These are phyloP conservation scores for Marasmius tenuissimus DNA, from an alignment of 1,284 basidiomycete genomes.

Conservation along the genomic window DNA sequence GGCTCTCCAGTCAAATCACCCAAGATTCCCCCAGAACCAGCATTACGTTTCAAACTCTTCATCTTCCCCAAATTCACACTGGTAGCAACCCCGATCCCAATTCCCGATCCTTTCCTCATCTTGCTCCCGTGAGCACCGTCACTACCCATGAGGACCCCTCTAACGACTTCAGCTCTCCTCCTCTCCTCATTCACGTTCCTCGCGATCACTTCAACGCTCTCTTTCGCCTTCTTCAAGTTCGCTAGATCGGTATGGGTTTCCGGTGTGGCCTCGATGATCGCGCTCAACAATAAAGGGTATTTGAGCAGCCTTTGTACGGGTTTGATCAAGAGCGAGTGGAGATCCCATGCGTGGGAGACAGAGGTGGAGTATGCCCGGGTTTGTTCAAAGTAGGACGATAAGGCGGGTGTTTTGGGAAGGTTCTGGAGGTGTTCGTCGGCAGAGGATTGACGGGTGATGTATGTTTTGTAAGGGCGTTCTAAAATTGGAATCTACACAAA, in stretches of 20 bases:
- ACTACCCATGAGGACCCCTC: constrained; percentile 53
- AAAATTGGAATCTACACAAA: constrained; percentile 67
- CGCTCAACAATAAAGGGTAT: constrained; percentile 83
- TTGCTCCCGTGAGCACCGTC: constrained; percentile 20
- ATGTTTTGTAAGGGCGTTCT: constrained; percentile 78
- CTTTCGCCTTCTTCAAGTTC: constrained; percentile 63
- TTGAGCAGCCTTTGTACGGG: constrained; percentile 92
- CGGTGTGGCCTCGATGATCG: constrained; percentile 81
- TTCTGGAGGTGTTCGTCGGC: constrained; percentile 71
- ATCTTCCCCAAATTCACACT: constrained; percentile 60
- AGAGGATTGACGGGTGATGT: constrained; percentile 84
- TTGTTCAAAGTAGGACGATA: constrained; percentile 66
- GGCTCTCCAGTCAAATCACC: no score
- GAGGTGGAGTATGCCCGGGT: constrained; percentile 69
- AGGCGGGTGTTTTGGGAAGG: constrained; percentile 56
- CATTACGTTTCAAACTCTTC: constrained; percentile 40
- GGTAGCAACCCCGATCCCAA: constrained; percentile 48
- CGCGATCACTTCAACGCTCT: constrained; percentile 76
- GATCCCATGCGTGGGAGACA: constrained; percentile 90
- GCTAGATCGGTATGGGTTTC: constrained; percentile 75
- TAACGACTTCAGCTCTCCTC: constrained; percentile 83
- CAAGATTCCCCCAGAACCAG: no score
- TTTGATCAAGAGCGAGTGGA: constrained; percentile 89
- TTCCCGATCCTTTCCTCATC: constrained; percentile 42
- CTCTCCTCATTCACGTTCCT: constrained; percentile 86